A percentile compares a stretch with the other conserved stretches of the same genome.
These are phyloP conservation scores for Sideroxylon spinosum DNA, from an alignment of 179 eudicot species.

Conservation along the genomic window DNA sequence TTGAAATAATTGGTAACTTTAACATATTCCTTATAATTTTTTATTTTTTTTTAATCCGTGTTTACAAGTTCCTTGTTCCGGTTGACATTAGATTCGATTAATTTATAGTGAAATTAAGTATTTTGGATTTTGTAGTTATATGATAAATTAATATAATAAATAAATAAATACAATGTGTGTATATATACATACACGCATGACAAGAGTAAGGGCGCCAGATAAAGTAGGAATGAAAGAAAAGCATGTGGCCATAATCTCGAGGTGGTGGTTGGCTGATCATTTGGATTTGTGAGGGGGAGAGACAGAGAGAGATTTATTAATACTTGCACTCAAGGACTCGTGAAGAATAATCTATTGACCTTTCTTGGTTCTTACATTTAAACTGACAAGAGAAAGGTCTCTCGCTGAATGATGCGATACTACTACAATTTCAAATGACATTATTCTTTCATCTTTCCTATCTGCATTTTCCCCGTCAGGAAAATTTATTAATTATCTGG, in stretches of 20 bases:
- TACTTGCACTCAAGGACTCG: slow-evolving; percentile 14
- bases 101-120: neutral
- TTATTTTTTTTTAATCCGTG: no score
- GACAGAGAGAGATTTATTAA: slow-evolving; percentile 5
- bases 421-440: neutral
- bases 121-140: neutral
- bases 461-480: slow-evolving; percentile 8
- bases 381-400: slow-evolving; percentile 11
- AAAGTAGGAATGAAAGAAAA: slow-evolving; percentile 7
- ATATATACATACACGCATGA: no score
- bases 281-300: no score
- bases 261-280: slow-evolving; percentile 6
- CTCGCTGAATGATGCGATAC: slow-evolving; percentile 3
- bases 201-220: neutral
- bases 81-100: neutral
- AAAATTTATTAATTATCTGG: neutral
- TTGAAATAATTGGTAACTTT: no score
- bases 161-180: no score
- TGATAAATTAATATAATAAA: no score
- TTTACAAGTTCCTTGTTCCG: neutral
- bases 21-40: no score
- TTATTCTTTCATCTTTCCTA: neutral
- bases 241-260: neutral
- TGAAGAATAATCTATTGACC: neutral
- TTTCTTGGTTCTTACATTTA: slow-evolving; percentile 10